A percentile compares a stretch with the other conserved stretches of the same genome.
Evolutionary conservation across 2,329 filamentous ascomycete genomes (phyloP).

Genomic region (Diaporthe sp.): DNA sequence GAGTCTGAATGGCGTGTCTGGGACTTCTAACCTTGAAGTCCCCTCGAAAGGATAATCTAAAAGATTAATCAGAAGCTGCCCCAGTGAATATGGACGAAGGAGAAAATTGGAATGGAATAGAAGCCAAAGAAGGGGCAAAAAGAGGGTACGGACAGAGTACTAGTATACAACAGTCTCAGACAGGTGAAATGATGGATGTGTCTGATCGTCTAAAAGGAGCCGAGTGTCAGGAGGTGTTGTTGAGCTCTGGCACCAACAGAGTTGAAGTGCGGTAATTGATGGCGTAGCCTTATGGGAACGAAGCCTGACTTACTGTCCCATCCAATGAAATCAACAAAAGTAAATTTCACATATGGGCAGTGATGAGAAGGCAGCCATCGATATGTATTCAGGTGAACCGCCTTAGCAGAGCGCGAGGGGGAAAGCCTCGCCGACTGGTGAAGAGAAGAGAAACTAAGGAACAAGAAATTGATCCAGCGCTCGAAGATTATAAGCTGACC

Average conservation of each 20-base stretch:
- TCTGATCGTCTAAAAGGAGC: background rate
- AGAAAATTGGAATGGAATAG: too few relatives aligned
- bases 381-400: background rate
- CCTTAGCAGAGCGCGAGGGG: background rate
- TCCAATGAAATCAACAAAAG: background rate
- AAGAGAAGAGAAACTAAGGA: background rate
- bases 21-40: too few relatives aligned
- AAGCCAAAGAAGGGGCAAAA: too few relatives aligned
- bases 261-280: background rate
- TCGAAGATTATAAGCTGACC: background rate
- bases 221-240: background rate
- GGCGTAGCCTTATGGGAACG: too few relatives aligned
- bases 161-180: too few relatives aligned
- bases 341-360: background rate
- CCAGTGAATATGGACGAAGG: too few relatives aligned
- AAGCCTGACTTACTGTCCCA: background rate
- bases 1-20: too few relatives aligned
- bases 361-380: too few relatives aligned
- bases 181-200: background rate
- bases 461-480: background rate
- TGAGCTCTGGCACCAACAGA: background rate
- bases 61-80: too few relatives aligned
- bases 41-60: too few relatives aligned
- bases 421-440: background rate
- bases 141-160: too few relatives aligned